Evolutionary conservation across 805 yeast species (phyloP).

Genomic region (Lachancea mirantina): DNA sequence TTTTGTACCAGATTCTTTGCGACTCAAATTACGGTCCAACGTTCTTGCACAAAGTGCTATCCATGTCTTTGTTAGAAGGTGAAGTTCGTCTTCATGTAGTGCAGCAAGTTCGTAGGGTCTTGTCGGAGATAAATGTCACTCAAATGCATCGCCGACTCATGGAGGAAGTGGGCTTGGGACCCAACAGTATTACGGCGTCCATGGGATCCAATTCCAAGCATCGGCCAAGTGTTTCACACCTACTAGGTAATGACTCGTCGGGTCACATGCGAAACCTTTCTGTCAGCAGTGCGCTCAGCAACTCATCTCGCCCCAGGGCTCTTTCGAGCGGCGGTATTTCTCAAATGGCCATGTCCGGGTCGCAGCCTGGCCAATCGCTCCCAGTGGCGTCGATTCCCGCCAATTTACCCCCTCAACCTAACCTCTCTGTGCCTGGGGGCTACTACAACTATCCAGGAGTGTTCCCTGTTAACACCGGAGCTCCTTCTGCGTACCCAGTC

Average conservation of each 20-base stretch:
- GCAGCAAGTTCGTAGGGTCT: slow-evolving; percentile 53
- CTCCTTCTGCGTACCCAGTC: slow-evolving; percentile 10
- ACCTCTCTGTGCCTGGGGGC: slow-evolving; percentile 4
- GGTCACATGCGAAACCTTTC: slow-evolving; percentile 28
- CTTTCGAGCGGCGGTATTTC: slow-evolving; percentile 9
- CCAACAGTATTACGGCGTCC: slow-evolving; percentile 1
- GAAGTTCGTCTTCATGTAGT: slow-evolving; percentile 51
- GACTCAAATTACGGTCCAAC: slow-evolving; percentile 68
- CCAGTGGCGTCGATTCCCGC: not conserved
- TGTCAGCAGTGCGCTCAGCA: slow-evolving; percentile 27
- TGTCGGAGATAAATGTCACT: slow-evolving; percentile 52
- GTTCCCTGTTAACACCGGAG: slow-evolving; percentile 18
- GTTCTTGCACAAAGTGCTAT: slow-evolving; percentile 70
- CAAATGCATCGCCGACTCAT: slow-evolving; percentile 79
- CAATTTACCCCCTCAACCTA: not conserved
- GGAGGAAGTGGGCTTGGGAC: slow-evolving; percentile 80
- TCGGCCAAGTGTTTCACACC: slow-evolving; percentile 22
- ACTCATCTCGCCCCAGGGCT: slow-evolving; percentile 25
- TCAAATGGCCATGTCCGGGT: slow-evolving; percentile 11
- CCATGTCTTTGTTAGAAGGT: slow-evolving; percentile 60
- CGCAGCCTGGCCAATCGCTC: slow-evolving; percentile 8
- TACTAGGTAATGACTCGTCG: slow-evolving; percentile 16
- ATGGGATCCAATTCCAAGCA: slow-evolving; percentile 12
- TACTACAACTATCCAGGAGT: slow-evolving; percentile 29
- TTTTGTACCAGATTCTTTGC: slow-evolving; percentile 51